Base-by-base conservation (phyloP, 306 rosid genomes). In the Cucurbita moschata region DNA sequence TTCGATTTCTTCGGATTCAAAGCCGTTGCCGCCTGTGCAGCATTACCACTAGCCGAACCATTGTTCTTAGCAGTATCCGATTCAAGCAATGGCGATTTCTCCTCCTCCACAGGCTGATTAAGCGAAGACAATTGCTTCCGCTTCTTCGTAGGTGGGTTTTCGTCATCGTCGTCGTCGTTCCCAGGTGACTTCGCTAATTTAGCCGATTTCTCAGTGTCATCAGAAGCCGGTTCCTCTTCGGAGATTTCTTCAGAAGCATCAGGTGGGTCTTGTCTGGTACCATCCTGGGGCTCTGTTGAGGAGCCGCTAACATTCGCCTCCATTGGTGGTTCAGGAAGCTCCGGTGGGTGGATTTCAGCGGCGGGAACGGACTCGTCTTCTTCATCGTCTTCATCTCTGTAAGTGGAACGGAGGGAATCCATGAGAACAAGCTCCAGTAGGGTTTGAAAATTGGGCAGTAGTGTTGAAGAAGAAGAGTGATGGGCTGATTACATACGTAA, bases 351-450 rank as follows among this genome's bases (percentile, higher is more conserved):
- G 21, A 60, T 8, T 14, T 40, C 72, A 15, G 82, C 69, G 43
- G 72, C 71, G 61, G 55, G 73, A 10, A 77, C 63, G 3, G 82
- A 69, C 5, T 84, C 86, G 21, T 86, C 87, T 37, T 84, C 96
- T 56, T 88, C 96, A 10, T 89, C 95, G 66, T 89, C 96, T 59
- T 89, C 98, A 77, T 92, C 96, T 83, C 77, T 83, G 88, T 87
- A 86, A 10, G 81, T 85, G 55, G 96, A 87, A 76, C 80, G 96
- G 26, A 86, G 86, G 46, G 87, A 83, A 70, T 88, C 96, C 96
- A 92, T 92, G 51, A 77, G 50, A 8, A 75, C 19, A 30, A 46
- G 53, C 5, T 35, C 38, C 18, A 0, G 39, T 71, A 38, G 53
- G 64, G 69, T 47, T 53, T 43, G 10, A n/a, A 18, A 69, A 49